Conservation (phyloP, 345 rosid species). For the Ricinus communis region DNA sequence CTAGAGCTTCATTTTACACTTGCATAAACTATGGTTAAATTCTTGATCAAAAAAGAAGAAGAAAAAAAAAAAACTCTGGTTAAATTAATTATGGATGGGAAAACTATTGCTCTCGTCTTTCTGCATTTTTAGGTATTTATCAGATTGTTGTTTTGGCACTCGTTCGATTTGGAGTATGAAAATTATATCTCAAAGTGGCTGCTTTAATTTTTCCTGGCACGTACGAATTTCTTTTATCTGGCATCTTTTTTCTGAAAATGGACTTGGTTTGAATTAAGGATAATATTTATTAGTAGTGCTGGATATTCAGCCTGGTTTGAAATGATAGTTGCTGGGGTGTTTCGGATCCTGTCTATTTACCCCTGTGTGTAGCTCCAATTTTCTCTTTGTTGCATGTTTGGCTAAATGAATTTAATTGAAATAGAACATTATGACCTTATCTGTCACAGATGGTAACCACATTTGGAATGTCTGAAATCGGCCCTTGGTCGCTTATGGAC, state of each 20-base stretch:
- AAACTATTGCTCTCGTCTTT: neutral
- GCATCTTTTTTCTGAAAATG: neutral
- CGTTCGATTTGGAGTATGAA: too few relatives aligned
- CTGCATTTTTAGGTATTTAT: neutral
- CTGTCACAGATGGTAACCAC: constrained; percentile 86
- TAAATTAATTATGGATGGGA: neutral
- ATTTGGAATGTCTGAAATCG: constrained; percentile 97
- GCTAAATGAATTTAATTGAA: constrained; percentile 11
- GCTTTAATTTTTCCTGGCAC: neutral
- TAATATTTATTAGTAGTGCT: neutral
- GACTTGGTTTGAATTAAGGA: neutral
- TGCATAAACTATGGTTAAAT: neutral
- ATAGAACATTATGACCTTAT: neutral
- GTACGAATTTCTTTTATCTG: too few relatives aligned
- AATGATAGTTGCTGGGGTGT: neutral
- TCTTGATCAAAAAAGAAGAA: too few relatives aligned
- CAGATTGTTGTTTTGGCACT: neutral
- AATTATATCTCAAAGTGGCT: neutral
- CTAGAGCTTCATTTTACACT: neutral
- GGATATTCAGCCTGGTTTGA: neutral
- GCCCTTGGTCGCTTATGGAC: constrained; percentile 98
- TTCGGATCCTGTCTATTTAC: too few relatives aligned
- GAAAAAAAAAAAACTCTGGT: too few relatives aligned
- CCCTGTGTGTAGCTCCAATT: neutral
- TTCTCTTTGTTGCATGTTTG: neutral